Percentiles rank a stretch among this genome's conserved stretches.
Evolutionary conservation across 495 filamentous ascomycete genomes (phyloP).

Genomic region (Oleoguttula mirabilis): DNA sequence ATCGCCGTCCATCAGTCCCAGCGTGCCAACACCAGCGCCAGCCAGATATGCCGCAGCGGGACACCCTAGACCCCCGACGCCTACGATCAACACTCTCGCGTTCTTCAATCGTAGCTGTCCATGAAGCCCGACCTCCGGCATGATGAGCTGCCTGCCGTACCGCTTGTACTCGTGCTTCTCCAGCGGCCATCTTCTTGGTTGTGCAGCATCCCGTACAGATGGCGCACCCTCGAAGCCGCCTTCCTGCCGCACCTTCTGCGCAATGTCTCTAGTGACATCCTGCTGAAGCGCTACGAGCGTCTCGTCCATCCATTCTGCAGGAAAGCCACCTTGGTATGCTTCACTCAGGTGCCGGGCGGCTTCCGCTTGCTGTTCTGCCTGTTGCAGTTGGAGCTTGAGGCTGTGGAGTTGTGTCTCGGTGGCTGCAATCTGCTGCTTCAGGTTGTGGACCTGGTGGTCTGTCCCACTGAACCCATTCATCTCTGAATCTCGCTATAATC

Average conservation of each 20-base stretch:
- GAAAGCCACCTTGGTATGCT: conserved; percentile 22
- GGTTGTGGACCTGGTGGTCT: conserved; percentile 2
- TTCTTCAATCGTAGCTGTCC: conserved; percentile 68
- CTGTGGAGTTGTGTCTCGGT: conserved; percentile 24
- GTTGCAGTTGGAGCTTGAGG: conserved; percentile 22
- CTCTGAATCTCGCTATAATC: too few species aligned
- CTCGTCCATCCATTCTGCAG: conserved; percentile 22
- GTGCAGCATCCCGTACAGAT: neutral
- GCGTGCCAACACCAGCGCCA: conserved; percentile 69
- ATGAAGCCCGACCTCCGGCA: conserved; percentile 69
- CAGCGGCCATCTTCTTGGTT: conserved; percentile 46
- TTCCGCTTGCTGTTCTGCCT: conserved; percentile 21
- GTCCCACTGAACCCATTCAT: neutral
- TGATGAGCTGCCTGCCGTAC: conserved; percentile 87
- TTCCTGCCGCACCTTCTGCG: neutral
- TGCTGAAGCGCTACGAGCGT: conserved; percentile 19
- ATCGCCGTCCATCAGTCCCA: conserved; percentile 83
- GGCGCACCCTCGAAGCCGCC: neutral
- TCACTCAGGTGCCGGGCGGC: conserved; percentile 3
- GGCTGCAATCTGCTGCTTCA: conserved; percentile 23
- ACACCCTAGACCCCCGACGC: conserved; percentile 83
- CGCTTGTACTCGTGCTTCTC: conserved; percentile 58
- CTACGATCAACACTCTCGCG: conserved; percentile 68
- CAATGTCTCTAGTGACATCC: neutral
- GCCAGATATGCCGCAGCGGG: conserved; percentile 84